Conservation (phyloP, 2,329 filamentous ascomycete species). For the Stemphylium lycopersici region DNA sequence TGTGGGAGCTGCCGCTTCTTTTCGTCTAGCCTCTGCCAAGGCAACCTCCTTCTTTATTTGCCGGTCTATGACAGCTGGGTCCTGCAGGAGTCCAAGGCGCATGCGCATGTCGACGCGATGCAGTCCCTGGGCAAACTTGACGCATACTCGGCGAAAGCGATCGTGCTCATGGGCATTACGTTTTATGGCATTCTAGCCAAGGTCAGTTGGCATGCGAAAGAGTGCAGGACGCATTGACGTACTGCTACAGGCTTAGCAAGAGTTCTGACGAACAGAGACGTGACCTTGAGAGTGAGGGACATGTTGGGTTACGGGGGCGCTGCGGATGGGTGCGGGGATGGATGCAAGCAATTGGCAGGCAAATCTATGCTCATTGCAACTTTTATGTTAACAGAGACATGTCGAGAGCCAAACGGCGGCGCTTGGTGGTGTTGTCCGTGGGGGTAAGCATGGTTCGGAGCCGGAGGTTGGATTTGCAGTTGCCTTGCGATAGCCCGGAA, state of each 20-base stretch:
- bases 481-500: constrained; percentile 31
- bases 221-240: constrained; percentile 29
- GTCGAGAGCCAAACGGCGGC: neutral
- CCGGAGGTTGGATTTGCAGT: constrained; percentile 20
- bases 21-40: constrained; percentile 61
- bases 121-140: constrained; percentile 67
- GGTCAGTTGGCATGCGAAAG: constrained; percentile 7
- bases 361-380: constrained; percentile 11
- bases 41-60: constrained; percentile 61
- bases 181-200: constrained; percentile 67
- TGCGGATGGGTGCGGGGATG: constrained; percentile 4
- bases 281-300: constrained; percentile 71
- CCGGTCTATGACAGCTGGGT: constrained; percentile 61
- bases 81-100: constrained; percentile 68
- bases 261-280: constrained; percentile 68
- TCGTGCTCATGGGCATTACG: constrained; percentile 72
- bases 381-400: neutral
- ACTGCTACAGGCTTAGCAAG: constrained; percentile 72
- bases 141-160: constrained; percentile 66
- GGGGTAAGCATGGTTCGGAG: constrained; percentile 1
- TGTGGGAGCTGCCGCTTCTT: constrained; percentile 59
- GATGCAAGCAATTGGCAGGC: constrained; percentile 13
- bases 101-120: constrained; percentile 72
- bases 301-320: constrained; percentile 48
- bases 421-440: neutral